Base-by-base conservation (phyloP, 805 yeast species). In the Saccharomycopsis sp. region DNA sequence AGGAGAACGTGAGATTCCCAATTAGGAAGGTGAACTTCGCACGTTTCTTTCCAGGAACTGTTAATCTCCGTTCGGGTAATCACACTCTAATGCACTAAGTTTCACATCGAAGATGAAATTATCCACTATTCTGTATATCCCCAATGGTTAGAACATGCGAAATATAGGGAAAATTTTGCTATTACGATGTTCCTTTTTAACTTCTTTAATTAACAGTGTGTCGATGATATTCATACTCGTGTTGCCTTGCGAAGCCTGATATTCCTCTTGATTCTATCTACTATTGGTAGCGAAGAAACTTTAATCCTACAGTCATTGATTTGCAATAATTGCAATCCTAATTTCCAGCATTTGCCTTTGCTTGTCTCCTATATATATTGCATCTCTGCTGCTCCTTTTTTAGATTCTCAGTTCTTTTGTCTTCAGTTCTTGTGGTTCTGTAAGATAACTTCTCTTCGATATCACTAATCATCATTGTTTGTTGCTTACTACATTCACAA, bases 1-100 rank as follows among this genome's bases (percentile, higher is more conserved):
- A 44, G 22, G 49, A 44, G 38, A 44, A 44, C 49, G 49, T 44
- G 49, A 44, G 49, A 44, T 17, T 44, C 49, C 49, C 49, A 44
- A 44, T 44, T 44, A 44, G 49, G 49, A 44, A 44, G 22, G 19
- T n/a, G 22, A 17, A 7, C 49, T 17, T 44, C 22, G 20, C 49
- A 44, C 49, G 49, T 44, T 44, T 44, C 49, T n/a, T 44, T 44
- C 49, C 19, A 17, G 22, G 19, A 44, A 44, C 19, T 44, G 22
- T 12, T 19, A 44, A 44, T 17, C 22, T 44, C 49, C 22, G 19
- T 12, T 44, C 22, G 22, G 22, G 22, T 44, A 44, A 17, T 44
- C 49, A 44, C 22, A 44, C 22, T 44, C 12, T 19, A 44, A 44
- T 17, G 22, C 19, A 19, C 49, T 44, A 17, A 17, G 19, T 44